Base-by-base conservation (phyloP, 495 filamentous ascomycete genomes). In the Hyaloscypha hepaticicola region DNA sequence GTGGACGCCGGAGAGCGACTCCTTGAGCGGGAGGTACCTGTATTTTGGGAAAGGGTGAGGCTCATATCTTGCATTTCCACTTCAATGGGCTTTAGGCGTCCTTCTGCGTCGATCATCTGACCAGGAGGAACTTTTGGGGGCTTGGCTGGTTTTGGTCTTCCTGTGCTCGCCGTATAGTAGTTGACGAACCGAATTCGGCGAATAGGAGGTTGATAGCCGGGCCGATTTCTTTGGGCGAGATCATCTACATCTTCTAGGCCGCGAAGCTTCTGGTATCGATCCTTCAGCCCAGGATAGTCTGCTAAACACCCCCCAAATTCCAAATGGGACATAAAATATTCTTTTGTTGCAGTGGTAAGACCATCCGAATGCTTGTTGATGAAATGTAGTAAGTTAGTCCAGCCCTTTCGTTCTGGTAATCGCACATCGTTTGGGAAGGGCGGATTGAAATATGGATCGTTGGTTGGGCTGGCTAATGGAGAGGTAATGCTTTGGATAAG, bases 161-260 rank as follows among this genome's bases (percentile, higher is more conserved):
- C 93, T 5, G 88, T 89, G 60, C 90, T 93, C 27, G 89, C 82
- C 9, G 94, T 96, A 70, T 95, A 97, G 73, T 96, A 97, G 70
- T 97, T 96, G 48, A 91, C 79, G 70, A 97, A 96, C 2, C 92
- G 81, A 12, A 94, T 82, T 58, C 84, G 78, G 58, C 71, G 60
- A 49, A 31, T 67, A 63, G 55, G 61, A 25, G 28, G 21, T 50
- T 29, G 52, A 52, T 59, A 60, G 49, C 60, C 69, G 29, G 7
- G 68, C 26, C 60, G 26, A 14, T 57, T 64, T 19, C 29, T 27
- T 2, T 49, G 66, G 1, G 72, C 70, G 22, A 69, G 52, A 22
- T 83, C 80, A 58, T 87, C 78, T 7, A 86, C 79, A 64, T 88
- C 85, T 67, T 96, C 92, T n/a, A 96, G 73, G 14, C 73, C 80